A percentile compares a stretch with the other conserved stretches of the same genome.
Evolutionary conservation across 176 grass and related monocot genomes (phyloP).

Genomic region (Juncus inflexus): DNA sequence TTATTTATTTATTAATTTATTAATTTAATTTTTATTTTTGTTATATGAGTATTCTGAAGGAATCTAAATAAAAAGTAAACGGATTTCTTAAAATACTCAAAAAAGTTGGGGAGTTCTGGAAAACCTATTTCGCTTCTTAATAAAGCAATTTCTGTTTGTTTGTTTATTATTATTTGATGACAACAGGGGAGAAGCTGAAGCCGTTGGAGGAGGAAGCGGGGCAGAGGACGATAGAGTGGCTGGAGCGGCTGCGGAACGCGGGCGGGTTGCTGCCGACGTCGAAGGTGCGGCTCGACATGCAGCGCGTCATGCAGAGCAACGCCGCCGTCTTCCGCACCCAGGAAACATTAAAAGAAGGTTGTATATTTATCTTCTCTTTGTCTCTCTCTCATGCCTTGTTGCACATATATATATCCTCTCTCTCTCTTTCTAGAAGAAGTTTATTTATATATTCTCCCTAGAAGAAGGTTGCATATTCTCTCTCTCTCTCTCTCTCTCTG

Average conservation of each 20-base stretch:
- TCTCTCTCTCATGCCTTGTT: not conserved
- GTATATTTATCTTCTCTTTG: not conserved
- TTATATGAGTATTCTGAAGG: no score
- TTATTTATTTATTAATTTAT: no score
- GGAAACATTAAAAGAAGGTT: conserved; percentile 69
- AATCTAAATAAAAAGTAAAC: no score
- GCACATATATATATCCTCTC: not conserved
- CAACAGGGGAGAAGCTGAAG: conserved; percentile 51
- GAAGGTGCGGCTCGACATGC: conserved; percentile 69
- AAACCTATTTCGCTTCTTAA: no score
- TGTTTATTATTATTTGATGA: conserved; percentile 1
- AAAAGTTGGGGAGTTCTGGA: no score
- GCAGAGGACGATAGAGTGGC: conserved; percentile 60
- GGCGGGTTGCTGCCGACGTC: conserved; percentile 61
- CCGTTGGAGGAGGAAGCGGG: conserved; percentile 49
- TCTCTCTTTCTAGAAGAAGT: not conserved
- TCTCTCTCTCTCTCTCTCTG: not conserved
- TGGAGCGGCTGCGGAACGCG: conserved; percentile 59
- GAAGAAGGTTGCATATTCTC: no score
- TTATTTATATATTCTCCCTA: not conserved
- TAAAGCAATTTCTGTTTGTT: no score
- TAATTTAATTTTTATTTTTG: no score
- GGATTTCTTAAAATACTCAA: no score
- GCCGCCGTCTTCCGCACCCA: conserved; percentile 74
- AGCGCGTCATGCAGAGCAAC: conserved; percentile 80